Base-by-base conservation (phyloP, 495 filamentous ascomycete genomes). In the Tuber indicum region DNA sequence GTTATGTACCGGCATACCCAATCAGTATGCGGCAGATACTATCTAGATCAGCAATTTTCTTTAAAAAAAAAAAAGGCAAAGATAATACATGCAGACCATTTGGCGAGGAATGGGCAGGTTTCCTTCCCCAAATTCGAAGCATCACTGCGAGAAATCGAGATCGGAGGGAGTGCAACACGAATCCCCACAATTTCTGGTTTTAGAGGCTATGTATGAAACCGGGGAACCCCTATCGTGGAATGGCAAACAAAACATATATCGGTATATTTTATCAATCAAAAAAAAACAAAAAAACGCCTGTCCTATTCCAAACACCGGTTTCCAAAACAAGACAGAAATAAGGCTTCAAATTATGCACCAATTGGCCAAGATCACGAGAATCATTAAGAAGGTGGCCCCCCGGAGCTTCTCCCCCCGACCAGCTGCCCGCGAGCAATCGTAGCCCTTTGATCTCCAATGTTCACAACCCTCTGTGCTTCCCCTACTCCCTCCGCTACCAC, bases 371-470 rank as follows among this genome's bases (percentile, higher is more conserved):
- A 26, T 32, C 58, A 66, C 58, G 58, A 66, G 26, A 19, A 66
- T 17, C 58, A 66, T 19, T 19, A 66, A 66, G 49, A 58, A n/a
- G 58, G 26, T 36, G 32, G 14, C 58, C 16, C 14, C 58, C 58
- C 17, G 12, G 58, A 75, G 44, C 9, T 14, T 70, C 26, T 69
- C 42, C 19, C 76, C 69, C 44, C 72, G 70, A 14, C 78, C 47
- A 44, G 23, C 47, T 12, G 72, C 77, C 23, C 69, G 72, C 9
- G 77, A 74, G 36, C 76, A 79, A 42, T 72, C 12, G 69, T 78
- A 74, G 9, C 76, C 72, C 41, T 74, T 66, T 39, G 75, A 26
- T 41, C n/a, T 78, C 77, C 75, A 79, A 62, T 78, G 74, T 42
- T 69, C 46, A 74, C 77, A 79, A 43, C 36, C 46, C 45, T 47